Evolutionary conservation across 108 stramenopile genomes (phyloP), one percentile per base, ranked within the genome.

Genomic region (Craspedostauros australis): DNA sequence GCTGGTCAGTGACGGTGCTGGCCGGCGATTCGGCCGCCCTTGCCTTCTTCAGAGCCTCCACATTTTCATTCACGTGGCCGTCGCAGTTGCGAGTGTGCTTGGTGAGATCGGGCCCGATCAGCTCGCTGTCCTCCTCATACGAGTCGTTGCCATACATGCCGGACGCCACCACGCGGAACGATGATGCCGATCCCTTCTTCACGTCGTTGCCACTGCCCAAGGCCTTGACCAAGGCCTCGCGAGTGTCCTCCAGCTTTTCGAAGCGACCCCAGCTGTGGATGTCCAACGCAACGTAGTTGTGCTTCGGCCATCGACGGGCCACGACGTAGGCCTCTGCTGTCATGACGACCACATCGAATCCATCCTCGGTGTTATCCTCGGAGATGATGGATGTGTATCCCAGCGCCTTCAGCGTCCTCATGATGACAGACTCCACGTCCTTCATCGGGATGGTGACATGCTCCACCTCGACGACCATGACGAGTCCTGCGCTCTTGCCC

Each of bases 111-210:
- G 84, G 84, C 19, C 84, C 84, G 9, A 72, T 64, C 6, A 62
- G 59, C 33, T 73, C 65, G 2, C 70, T 69, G 52, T 86, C 84
- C 14, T 82, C 72, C 42, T 72, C 70, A 80, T 80, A 86, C 22
- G 78, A 77, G 21, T 72, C 64, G 9, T 69, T 60, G 36, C 84
- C 84, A 62, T 76, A 70, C 77, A 86, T 86, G 32, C 84, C 84
- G 22, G 80, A 80, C 21, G 73, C 66, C 42, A 79, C 76, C 38
- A 86, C 64, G 36, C 80, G 74, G 56, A 57, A 86, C 12, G 71
- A 64, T 4, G 77, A 70, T 2, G 21, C 48, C 45, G 39, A 75
- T n/a, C 19, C 8, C 5, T n/a, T 8, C 44, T 21, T 20, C 61
- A 29, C 53, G 39, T 25, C 21, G 34, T 12, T 47, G 25, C 19